Conservation (phyloP, 257 asterid genomes). For the Anisodus tanguticus region DNA sequence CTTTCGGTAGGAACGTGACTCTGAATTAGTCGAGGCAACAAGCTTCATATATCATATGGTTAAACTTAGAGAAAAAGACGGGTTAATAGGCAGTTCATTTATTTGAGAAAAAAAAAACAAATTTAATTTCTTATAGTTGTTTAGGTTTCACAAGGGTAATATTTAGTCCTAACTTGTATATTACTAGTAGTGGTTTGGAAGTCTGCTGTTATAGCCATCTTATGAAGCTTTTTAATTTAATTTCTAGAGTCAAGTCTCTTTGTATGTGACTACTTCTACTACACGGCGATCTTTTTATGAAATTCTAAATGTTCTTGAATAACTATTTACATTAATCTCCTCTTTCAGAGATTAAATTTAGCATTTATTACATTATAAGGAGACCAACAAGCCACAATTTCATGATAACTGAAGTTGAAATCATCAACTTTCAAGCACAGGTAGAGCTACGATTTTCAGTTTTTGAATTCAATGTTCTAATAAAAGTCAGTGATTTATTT, state of each 20-base stretch:
- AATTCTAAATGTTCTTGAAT: too few relatives aligned
- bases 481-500: too few relatives aligned
- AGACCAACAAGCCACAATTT: not conserved
- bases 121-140: not conserved
- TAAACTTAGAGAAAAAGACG: not conserved
- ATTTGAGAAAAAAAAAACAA: not conserved
- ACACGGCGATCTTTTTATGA: not conserved
- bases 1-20: not conserved
- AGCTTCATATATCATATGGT: not conserved
- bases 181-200: not conserved
- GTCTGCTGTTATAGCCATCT: constrained; percentile 5
- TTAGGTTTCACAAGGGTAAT: not conserved
- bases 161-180: not conserved
- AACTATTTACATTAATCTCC: not conserved
- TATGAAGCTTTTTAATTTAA: constrained; percentile 8
- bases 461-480: too few relatives aligned
- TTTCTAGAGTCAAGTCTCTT: not conserved
- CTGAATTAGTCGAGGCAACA: not conserved
- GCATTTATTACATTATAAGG: not conserved
- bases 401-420: not conserved
- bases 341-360: not conserved
- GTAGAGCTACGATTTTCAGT: too few relatives aligned
- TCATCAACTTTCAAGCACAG: too few relatives aligned
- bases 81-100: not conserved
- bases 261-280: not conserved